These are phyloP conservation scores for Penicillium waksmanii DNA, from an alignment of 495 filamentous ascomycete genomes.

Conservation along the genomic window DNA sequence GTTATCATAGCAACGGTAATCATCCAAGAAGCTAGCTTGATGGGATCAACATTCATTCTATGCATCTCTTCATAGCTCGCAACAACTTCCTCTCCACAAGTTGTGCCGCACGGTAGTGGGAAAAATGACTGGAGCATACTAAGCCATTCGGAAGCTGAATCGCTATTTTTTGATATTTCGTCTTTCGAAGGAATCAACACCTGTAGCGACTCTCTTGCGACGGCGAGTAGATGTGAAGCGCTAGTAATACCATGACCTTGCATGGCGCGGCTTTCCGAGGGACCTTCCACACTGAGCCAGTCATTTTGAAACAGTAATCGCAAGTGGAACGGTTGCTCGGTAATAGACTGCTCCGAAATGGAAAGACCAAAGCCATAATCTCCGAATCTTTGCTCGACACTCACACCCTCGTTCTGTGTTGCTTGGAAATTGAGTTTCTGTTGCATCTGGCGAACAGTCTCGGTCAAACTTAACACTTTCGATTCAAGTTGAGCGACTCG, in stretches of 20 bases:
- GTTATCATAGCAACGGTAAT: conserved; percentile 29
- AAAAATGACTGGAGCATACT: conserved; percentile 21
- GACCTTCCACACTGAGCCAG: conserved; percentile 25
- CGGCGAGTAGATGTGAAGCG: conserved; percentile 13
- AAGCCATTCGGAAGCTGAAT: conserved; percentile 28
- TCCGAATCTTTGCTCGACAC: conserved; percentile 6
- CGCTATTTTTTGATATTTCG: conserved; percentile 18
- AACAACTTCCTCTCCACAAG: conserved; percentile 22
- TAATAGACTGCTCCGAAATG: neutral
- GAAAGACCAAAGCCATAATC: conserved; percentile 23
- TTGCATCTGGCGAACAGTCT: conserved; percentile 23
- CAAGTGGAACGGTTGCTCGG: conserved; percentile 29
- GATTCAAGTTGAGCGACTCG: conserved; percentile 32
- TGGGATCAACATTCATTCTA: conserved; percentile 23
- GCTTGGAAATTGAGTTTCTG: conserved; percentile 20
- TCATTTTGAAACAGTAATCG: conserved; percentile 36
- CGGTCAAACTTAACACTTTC: conserved; percentile 25
- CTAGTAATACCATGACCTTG: conserved; percentile 11
- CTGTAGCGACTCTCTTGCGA: conserved; percentile 22
- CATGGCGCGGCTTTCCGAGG: neutral
- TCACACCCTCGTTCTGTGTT: neutral
- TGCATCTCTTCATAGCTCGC: conserved; percentile 27
- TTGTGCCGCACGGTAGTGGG: conserved; percentile 20
- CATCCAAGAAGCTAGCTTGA: conserved; percentile 29
- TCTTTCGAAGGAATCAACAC: conserved; percentile 26